Percentiles rank a stretch among this genome's conserved stretches.
Evolutionary conservation across 768 basidiomycete species (phyloP).

Genomic region (Leccinum truebloodii): DNA sequence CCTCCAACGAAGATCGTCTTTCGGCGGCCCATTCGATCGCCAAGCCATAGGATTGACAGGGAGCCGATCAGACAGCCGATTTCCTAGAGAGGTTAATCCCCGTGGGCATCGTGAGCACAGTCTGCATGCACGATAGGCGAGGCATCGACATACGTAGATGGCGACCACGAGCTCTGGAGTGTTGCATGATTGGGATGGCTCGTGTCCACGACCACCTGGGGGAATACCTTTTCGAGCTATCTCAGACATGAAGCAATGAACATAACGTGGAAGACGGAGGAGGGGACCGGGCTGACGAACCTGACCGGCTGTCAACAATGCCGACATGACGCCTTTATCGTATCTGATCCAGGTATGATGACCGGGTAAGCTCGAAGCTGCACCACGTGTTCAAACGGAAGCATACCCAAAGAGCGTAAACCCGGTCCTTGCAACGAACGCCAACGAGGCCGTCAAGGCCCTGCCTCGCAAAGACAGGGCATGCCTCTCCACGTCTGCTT

Average conservation of each 20-base stretch:
- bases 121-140: not conserved
- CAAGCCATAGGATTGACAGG: slow-evolving; percentile 59
- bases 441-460: slow-evolving; percentile 48
- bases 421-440: slow-evolving; percentile 58
- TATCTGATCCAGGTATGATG: slow-evolving; percentile 39
- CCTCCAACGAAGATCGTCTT: slow-evolving; percentile 59
- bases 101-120: not conserved
- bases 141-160: slow-evolving; percentile 45
- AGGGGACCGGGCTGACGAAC: slow-evolving; percentile 27
- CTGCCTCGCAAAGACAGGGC: slow-evolving; percentile 33
- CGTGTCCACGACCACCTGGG: slow-evolving; percentile 47
- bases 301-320: slow-evolving; percentile 56
- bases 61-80: slow-evolving; percentile 67
- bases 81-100: slow-evolving; percentile 40
- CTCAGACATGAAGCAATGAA: slow-evolving; percentile 2
- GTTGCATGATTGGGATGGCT: slow-evolving; percentile 48
- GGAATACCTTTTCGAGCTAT: slow-evolving; percentile 55
- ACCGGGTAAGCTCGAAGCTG: slow-evolving; percentile 1
- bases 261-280: not conserved
- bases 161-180: slow-evolving; percentile 61
- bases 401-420: slow-evolving; percentile 63
- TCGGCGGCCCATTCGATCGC: slow-evolving; percentile 60
- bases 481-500: slow-evolving; percentile 17
- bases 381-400: not conserved
- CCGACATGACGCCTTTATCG: slow-evolving; percentile 74